Conservation (phyloP, 2,329 filamentous ascomycete genomes). For the Pleomassaria siparia region DNA sequence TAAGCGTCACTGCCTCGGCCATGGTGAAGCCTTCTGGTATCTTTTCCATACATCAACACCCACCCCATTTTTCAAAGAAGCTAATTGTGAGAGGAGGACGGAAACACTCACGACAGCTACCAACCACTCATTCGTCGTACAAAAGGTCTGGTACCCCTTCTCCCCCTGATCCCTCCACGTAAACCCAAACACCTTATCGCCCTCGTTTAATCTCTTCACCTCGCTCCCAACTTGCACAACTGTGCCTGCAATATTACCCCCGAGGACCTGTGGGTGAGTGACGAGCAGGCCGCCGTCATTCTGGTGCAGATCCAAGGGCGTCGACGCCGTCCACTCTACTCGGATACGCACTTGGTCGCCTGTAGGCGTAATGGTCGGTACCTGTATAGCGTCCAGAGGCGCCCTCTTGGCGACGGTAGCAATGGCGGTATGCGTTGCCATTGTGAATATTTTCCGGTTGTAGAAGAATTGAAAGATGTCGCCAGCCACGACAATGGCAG, state of each 20-base stretch:
- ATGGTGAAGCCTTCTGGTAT: slow-evolving; percentile 47
- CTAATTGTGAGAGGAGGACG: not conserved
- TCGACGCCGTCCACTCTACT: slow-evolving; percentile 62
- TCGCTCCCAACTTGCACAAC: slow-evolving; percentile 55
- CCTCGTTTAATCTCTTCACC: slow-evolving; percentile 50
- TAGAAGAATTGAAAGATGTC: no score
- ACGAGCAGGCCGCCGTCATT: slow-evolving; percentile 62
- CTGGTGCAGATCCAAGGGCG: slow-evolving; percentile 63
- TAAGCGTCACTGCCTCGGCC: slow-evolving; percentile 55
- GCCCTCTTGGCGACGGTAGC: slow-evolving; percentile 43
- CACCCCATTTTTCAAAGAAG: not conserved
- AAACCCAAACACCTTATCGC: slow-evolving; percentile 61
- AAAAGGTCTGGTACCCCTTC: slow-evolving; percentile 59
- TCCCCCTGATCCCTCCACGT: slow-evolving; percentile 51
- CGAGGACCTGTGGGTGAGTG: slow-evolving; percentile 53
- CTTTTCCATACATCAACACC: slow-evolving; percentile 19
- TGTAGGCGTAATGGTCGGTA: slow-evolving; percentile 37
- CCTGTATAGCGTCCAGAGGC: slow-evolving; percentile 38
- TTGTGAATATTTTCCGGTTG: not conserved
- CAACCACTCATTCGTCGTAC: slow-evolving; percentile 55
- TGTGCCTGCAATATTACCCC: slow-evolving; percentile 55
- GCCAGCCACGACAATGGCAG: no score
- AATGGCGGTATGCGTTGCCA: slow-evolving; percentile 39
- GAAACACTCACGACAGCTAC: slow-evolving; percentile 27
- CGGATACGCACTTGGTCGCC: slow-evolving; percentile 56